These are phyloP conservation scores for Seiridium cupressi DNA, from an alignment of 2,329 filamentous ascomycete genomes.

Conservation along the genomic window DNA sequence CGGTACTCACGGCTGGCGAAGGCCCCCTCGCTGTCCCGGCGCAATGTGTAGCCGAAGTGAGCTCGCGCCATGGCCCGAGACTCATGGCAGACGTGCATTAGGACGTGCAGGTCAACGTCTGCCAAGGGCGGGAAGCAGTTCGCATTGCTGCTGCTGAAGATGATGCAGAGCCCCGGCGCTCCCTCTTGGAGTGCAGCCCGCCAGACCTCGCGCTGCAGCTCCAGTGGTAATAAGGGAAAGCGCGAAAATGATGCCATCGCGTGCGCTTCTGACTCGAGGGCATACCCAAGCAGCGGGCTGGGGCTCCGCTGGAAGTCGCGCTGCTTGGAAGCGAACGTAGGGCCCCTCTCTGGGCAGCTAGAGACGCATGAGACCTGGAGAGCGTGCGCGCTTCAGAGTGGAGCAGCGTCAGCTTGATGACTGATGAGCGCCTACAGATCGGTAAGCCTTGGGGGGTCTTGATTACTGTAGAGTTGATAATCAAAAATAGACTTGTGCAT, in stretches of 20 bases:
- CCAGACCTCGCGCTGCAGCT: constrained; percentile 1
- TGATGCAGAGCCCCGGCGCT: neutral
- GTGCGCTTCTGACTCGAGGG: neutral
- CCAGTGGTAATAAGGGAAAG: neutral
- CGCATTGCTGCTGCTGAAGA: neutral
- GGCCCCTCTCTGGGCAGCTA: too few species aligned
- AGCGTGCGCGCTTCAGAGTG: too few species aligned
- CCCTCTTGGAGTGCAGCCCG: neutral
- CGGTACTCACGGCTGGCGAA: neutral
- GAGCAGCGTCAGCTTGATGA: too few species aligned
- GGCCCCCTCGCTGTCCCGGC: neutral
- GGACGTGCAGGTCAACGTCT: neutral
- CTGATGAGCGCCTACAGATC: too few species aligned
- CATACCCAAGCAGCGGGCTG: neutral
- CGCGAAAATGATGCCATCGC: neutral
- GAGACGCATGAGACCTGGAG: too few species aligned
- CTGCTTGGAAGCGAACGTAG: too few species aligned
- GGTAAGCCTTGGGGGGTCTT: too few species aligned
- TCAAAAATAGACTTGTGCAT: too few species aligned
- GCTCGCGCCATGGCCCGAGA: neutral
- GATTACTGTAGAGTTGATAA: too few species aligned
- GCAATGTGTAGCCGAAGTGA: neutral
- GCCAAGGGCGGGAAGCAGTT: neutral
- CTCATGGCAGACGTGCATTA: neutral
- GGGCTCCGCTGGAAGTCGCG: too few species aligned